Evolutionary conservation across 139 green algal genomes (phyloP), one percentile per base, ranked within the genome.

Genomic region (Chlorella sp.): DNA sequence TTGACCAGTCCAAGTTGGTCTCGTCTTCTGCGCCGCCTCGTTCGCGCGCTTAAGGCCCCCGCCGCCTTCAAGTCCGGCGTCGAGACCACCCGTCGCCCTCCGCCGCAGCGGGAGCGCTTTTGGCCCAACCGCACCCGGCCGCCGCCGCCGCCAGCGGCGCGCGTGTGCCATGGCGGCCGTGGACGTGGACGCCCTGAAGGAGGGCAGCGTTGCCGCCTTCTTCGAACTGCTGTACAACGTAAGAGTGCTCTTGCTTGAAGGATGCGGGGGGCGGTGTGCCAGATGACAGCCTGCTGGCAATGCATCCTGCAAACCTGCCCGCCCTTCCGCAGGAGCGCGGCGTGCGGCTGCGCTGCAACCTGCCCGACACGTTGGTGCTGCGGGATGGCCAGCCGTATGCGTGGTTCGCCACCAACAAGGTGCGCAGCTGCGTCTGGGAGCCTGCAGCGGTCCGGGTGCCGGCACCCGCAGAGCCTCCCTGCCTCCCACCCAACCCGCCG

Each of bases 351-450:
- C 91, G 90, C 26, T 65, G 92, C 21, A 91, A 91, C 81, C 87
- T 94, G 15, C 90, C 91, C 20, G 90, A 94, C 78, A 94, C 89
- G 0, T 76, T 94, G 5, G 82, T 93, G 3, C 87, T 94, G 47
- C 68, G 84, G 23, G 88, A 87, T 65, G 89, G 91, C 2, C 82
- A 92, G 74, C 79, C 92, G 0, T 80, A 78, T 1, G 88, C 90
- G 3, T 94, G 91, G 91, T 93, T 87, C 81, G 68, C 57, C 38
- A 92, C 86, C 25, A 89, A 90, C 32, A 92, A 91, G 90, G 91
- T 92, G 47, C 30, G 81, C 32, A 17, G 39, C 38, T 15, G 18
- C 32, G 60, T 5, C 65, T 7, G 36, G 23, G 3, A 30, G 47
- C 34, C 17, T 30, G 28, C 4, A 23, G 3, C 4, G 34, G 7